These are phyloP conservation scores for Diplogelasinospora grovesii DNA, from an alignment of 495 filamentous ascomycete species.

Conservation along the genomic window DNA sequence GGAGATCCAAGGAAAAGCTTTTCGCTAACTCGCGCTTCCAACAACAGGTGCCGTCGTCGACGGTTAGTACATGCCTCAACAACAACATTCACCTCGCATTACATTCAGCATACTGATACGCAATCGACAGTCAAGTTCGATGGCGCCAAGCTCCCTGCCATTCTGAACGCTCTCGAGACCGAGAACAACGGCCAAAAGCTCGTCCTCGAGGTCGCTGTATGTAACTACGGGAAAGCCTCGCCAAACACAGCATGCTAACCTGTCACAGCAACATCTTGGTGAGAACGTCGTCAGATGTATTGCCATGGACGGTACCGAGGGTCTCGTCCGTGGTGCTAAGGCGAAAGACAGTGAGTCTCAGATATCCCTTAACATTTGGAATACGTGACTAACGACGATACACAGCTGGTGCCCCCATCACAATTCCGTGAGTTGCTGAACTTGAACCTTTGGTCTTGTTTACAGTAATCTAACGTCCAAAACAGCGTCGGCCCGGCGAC, in stretches of 20 bases:
- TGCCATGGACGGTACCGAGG: slow-evolving; percentile 99
- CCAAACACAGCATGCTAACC: slow-evolving; percentile 31
- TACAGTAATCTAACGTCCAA: neutral
- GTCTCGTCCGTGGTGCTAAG: slow-evolving; percentile 84
- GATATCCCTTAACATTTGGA: too few relatives aligned
- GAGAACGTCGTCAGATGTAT: slow-evolving; percentile 98
- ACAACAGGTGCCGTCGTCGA: slow-evolving; percentile 66
- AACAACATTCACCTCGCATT: slow-evolving; percentile 3
- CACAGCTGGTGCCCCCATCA: slow-evolving; percentile 79
- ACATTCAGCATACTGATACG: slow-evolving; percentile 17
- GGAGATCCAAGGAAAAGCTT: slow-evolving; percentile 14
- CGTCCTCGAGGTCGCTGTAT: slow-evolving; percentile 92
- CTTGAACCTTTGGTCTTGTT: neutral
- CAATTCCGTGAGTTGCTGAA: slow-evolving; percentile 57
- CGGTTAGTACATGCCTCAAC: slow-evolving; percentile 44
- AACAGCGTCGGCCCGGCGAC: slow-evolving; percentile 74
- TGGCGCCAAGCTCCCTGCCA: slow-evolving; percentile 85
- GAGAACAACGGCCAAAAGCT: slow-evolving; percentile 90
- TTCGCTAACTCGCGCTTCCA: slow-evolving; percentile 35
- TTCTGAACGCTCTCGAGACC: slow-evolving; percentile 94
- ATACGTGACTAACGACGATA: slow-evolving; percentile 10
- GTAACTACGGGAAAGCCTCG: slow-evolving; percentile 32
- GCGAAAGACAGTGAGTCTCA: slow-evolving; percentile 61
- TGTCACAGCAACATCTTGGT: slow-evolving; percentile 92
- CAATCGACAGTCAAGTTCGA: slow-evolving; percentile 73